Evolutionary conservation across 164 flowering plant genomes (phyloP).

Genomic region (Liquidambar formosana): DNA sequence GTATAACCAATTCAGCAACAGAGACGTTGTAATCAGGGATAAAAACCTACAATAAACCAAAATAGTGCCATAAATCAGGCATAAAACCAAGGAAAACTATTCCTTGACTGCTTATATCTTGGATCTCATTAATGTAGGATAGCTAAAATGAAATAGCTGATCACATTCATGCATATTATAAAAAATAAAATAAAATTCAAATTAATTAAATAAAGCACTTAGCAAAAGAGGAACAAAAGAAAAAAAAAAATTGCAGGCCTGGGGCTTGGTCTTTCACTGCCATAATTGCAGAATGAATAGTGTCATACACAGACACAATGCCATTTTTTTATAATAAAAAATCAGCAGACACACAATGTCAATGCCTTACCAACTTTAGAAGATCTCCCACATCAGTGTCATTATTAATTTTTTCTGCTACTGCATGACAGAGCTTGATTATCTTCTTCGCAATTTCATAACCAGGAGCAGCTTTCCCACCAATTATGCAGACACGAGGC

Average conservation of each 20-base stretch:
- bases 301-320: too few species aligned
- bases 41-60: constrained; percentile 37
- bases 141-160: not conserved
- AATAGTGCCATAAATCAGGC: not conserved
- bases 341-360: not conserved
- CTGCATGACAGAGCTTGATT: constrained; percentile 54
- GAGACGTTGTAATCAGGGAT: constrained; percentile 62
- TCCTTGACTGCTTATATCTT: not conserved
- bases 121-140: not conserved
- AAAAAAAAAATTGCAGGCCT: too few species aligned
- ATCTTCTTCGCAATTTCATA: constrained; percentile 57
- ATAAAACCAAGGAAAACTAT: not conserved
- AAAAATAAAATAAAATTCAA: too few species aligned
- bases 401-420: constrained; percentile 54
- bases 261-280: too few species aligned
- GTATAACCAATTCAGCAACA: constrained; percentile 54
- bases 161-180: too few species aligned
- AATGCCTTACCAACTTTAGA: constrained; percentile 43
- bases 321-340: too few species aligned
- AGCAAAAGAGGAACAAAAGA: too few species aligned
- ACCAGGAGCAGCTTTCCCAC: constrained; percentile 68
- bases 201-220: too few species aligned
- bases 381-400: constrained; percentile 55
- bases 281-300: too few species aligned
- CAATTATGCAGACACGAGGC: constrained; percentile 59